Evolutionary conservation across 108 stramenopile species (phyloP).

Genomic region (Skeletonema costatum): DNA sequence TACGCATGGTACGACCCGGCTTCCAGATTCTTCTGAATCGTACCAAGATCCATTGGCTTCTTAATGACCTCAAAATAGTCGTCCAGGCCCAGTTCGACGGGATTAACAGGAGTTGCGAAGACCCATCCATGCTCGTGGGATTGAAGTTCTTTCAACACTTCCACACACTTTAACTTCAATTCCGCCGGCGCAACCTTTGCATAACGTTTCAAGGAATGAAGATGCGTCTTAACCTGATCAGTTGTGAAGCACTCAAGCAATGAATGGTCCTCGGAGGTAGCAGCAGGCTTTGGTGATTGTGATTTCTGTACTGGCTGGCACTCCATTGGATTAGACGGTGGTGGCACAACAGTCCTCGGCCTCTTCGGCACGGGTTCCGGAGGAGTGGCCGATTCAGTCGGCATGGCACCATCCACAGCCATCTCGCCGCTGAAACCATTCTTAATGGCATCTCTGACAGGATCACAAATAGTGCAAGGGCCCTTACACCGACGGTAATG

Average conservation of each 20-base stretch:
- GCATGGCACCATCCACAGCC: conserved; percentile 15
- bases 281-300: conserved; percentile 39
- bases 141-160: conserved; percentile 86
- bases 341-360: background rate
- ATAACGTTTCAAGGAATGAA: conserved; percentile 81
- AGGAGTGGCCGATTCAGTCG: conserved; percentile 7
- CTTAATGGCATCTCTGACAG: conserved; percentile 89
- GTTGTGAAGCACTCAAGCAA: conserved; percentile 90
- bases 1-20: conserved; percentile 80
- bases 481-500: conserved; percentile 96
- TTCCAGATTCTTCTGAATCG: conserved; percentile 86
- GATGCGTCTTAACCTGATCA: conserved; percentile 89
- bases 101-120: conserved; percentile 95
- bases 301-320: background rate
- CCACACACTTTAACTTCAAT: conserved; percentile 76
- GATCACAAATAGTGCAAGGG: conserved; percentile 93
- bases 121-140: conserved; percentile 90
- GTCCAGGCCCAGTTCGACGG: conserved; percentile 86
- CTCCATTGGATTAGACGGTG: background rate
- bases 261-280: conserved; percentile 74
- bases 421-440: conserved; percentile 56
- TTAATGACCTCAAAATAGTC: conserved; percentile 95
- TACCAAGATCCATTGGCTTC: conserved; percentile 97
- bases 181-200: conserved; percentile 70
- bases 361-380: background rate